Base-by-base conservation (phyloP, 2,329 filamentous ascomycete genomes). In the Fusarium subtropicale region DNA sequence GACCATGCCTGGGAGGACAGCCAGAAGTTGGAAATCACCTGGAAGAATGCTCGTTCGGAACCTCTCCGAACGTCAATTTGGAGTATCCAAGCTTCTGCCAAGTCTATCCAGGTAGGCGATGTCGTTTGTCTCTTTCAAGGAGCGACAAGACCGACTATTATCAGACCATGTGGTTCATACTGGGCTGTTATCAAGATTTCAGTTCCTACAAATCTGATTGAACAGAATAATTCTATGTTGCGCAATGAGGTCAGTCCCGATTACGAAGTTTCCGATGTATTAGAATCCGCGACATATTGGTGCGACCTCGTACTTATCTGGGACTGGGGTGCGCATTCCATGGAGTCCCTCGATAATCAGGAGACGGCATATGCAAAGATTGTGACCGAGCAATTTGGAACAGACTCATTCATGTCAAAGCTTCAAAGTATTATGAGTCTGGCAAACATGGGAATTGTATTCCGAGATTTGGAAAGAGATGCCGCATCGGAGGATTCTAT, bases 311-410 rank as follows among this genome's bases (percentile, higher is more conserved):
- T 52, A 0, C 28, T 57, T 34, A 10, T 57, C 15, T 52, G 28
- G 45, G 22, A 57, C 28, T 57, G 45, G 54, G 11, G 16, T 10
- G 9, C 33, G 10, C 16, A 36, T 9, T 36, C 16, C 1, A 4
- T 18, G 2, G 33, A 18, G 33, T 7, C 16, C 7, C 7, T 36
- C 8, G 8, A 4, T 7, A 36, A 36, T 18, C 33, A 36, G 18
- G 34, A 38, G 11, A n/a, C 5, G 5, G n/a, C 1, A n/a, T 38
- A 38, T 9, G 34, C 2, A 38, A n/a, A 38, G 2, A 5, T 38
- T 11, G 9, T n/a, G 2, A 5, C 18, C 1, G 34, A 38, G 18
- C 7, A n/a, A n/a, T 3, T n/a, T 5, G 10, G 5, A 5, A n/a
- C 18, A 2, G 18, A 38, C 18, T n/a, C 18, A n/a, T n/a, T n/a